Percentiles rank a stretch among this genome's conserved stretches.
Evolutionary conservation across 2,329 filamentous ascomycete species (phyloP).

Genomic region (Neofusicoccum parvum): DNA sequence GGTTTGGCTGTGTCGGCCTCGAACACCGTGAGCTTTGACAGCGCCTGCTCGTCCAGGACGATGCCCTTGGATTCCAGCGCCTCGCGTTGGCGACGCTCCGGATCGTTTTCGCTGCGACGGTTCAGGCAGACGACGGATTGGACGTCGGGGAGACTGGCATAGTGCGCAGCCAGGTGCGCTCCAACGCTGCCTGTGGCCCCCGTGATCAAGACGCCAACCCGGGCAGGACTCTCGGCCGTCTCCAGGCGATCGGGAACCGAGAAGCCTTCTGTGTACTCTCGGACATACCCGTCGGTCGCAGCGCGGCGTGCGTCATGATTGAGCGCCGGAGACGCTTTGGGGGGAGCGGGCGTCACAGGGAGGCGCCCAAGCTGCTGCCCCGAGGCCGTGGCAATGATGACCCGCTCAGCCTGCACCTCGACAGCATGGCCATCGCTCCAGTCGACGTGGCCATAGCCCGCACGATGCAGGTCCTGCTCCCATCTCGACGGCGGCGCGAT

Average conservation of each 20-base stretch:
- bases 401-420: constrained; percentile 8
- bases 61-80: constrained; percentile 30
- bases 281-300: background rate
- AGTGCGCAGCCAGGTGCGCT: constrained; percentile 36
- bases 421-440: constrained; percentile 29
- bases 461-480: constrained; percentile 26
- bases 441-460: constrained; percentile 28
- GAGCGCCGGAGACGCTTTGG: background rate
- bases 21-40: constrained; percentile 49
- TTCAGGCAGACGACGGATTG: constrained; percentile 51
- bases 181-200: constrained; percentile 46
- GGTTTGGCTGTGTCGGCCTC: constrained; percentile 52
- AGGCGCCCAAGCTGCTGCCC: background rate
- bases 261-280: background rate
- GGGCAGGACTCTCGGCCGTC: background rate
- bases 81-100: constrained; percentile 38
- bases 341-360: background rate
- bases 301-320: background rate
- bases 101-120: constrained; percentile 35
- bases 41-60: constrained; percentile 13
- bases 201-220: constrained; percentile 40
- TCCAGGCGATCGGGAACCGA: background rate
- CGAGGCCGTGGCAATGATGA: constrained; percentile 19
- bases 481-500: constrained; percentile 25
- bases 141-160: constrained; percentile 34